Evolutionary conservation across 805 yeast species (phyloP), one percentile per base, ranked within the genome.

Genomic region (Phaffomyces antillensis): DNA sequence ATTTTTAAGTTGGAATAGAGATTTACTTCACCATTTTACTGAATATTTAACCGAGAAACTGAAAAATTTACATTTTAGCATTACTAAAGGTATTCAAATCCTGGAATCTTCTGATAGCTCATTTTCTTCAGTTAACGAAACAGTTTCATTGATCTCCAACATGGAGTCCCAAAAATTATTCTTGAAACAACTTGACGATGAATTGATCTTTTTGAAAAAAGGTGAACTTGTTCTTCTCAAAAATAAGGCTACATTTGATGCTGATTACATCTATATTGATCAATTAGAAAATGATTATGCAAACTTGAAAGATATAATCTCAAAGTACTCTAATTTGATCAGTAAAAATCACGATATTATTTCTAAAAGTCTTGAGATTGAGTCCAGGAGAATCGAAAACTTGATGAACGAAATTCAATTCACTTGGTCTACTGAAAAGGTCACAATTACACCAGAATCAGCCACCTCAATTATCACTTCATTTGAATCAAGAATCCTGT

Each of bases 1-100:
- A 52, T 82, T 76, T 63, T 83, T 80, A 46, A 50, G 58, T 3
- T 83, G 87, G 78, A 83, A 79, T 49, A 66, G 63, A 36, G 68
- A 68, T 3, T 56, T 80, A 7, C 37, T 73, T 8, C 48, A 52
- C 2, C 59, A 59, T 28, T 75, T 80, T 60, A 63, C 77, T 4
- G 60, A 56, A 2, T 53, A 63, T 17, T 54, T 81, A 35, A 56
- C 55, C 7, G 48, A 52, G 1, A 44, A 58, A 2, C 64, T 73
- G 42, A 56, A 47, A 10, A 48, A 50, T 2, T 52, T 72, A 2
- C 62, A 67, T 37, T 41, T 55, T 0, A 60, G 60, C 1, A 45
- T 82, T 5, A 50, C 44, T 5, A 46, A 50, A 7, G 54, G 69
- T 1, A 67, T 73, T 36, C 56, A 55, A 3, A 49, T 53, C 0